Conservation (phyloP, 345 rosid species). For the Cardamine occulta region DNA sequence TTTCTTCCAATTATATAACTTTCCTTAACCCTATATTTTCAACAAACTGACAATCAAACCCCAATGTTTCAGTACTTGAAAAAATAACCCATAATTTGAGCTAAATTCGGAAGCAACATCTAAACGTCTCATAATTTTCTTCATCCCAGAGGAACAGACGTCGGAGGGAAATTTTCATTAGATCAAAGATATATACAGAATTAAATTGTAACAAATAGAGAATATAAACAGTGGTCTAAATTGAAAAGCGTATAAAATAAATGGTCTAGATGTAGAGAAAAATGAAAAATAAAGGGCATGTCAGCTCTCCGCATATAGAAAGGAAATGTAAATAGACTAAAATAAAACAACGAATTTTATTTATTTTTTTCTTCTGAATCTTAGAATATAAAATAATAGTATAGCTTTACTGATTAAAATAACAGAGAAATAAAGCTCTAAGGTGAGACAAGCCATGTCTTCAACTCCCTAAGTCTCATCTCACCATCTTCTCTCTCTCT, state of each 20-base stretch:
- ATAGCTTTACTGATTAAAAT: constrained; percentile 35
- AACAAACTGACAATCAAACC: not conserved
- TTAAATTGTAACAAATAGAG: not conserved
- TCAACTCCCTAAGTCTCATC: constrained; percentile 49
- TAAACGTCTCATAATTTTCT: not conserved
- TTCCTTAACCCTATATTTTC: not conserved
- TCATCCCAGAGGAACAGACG: too few relatives aligned
- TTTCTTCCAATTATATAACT: constrained; percentile 25
- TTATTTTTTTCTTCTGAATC: not conserved
- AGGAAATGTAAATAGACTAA: constrained; percentile 15
- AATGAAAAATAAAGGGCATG: constrained; percentile 22
- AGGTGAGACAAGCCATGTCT: constrained; percentile 59
- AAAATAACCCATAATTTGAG: not conserved
- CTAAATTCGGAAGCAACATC: not conserved
- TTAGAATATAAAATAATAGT: constrained; percentile 17
- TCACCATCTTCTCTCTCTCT: constrained; percentile 35
- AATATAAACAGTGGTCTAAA: constrained; percentile 12
- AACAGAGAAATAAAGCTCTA: constrained; percentile 53
- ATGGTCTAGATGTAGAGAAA: not conserved
- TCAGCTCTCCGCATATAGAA: not conserved
- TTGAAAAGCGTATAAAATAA: not conserved
- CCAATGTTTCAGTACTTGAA: not conserved
- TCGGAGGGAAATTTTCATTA: not conserved
- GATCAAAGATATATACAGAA: not conserved
- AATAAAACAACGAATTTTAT: not conserved